phyloP scores from a whole-genome alignment of 805 yeast species.

The Myxozyma kluyveri region DNA sequence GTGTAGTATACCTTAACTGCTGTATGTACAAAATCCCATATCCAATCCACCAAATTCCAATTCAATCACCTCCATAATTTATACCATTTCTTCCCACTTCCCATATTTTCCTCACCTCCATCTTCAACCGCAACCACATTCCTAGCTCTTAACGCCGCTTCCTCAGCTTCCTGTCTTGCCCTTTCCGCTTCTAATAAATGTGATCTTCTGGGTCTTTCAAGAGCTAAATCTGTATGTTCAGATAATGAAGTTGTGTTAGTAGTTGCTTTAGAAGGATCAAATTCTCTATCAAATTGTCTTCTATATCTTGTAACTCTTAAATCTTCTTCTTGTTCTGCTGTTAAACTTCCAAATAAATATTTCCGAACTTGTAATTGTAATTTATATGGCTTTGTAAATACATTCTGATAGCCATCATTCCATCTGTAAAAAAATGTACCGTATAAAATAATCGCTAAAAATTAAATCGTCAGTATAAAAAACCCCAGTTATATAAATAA shows the following conservation, averaged over 20 bases:
- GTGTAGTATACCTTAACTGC: too few relatives aligned
- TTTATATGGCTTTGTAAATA: constrained; percentile 64
- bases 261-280: constrained; percentile 41
- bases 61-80: constrained; percentile 25
- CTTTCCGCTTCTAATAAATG: constrained; percentile 76
- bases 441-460: constrained; percentile 51
- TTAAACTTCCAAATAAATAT: constrained; percentile 50
- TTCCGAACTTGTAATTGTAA: constrained; percentile 58
- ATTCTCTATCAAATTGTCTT: constrained; percentile 35
- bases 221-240: constrained; percentile 44
- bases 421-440: constrained; percentile 73
- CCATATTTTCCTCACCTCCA: background rate
- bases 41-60: too few relatives aligned
- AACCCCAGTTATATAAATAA: too few relatives aligned
- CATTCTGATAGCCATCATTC: constrained; percentile 81
- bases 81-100: constrained; percentile 14
- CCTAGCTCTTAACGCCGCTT: constrained; percentile 44
- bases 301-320: constrained; percentile 48
- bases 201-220: constrained; percentile 66
- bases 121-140: constrained; percentile 36
- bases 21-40: too few relatives aligned
- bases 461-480: constrained; percentile 24
- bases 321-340: constrained; percentile 62
- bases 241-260: constrained; percentile 32
- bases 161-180: constrained; percentile 66